These are phyloP conservation scores for Plasmodium ovale DNA, from an alignment of 169 alveolate species.

Conservation along the genomic window DNA sequence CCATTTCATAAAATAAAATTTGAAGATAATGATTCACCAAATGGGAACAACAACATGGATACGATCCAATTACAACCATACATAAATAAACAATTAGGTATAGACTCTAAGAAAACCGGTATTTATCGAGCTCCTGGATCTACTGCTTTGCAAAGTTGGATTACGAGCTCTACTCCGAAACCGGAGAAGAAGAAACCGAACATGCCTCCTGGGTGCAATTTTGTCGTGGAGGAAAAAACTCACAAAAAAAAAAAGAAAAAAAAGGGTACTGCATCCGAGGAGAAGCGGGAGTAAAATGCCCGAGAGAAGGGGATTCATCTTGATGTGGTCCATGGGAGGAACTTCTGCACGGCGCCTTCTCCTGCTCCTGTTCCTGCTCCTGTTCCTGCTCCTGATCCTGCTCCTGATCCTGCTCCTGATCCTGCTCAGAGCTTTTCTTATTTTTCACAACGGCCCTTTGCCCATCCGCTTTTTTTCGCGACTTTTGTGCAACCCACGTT, in stretches of 20 bases:
- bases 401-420: too few species aligned
- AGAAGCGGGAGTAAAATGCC: conserved; percentile 17
- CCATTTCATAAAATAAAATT: conserved; percentile 57
- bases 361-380: too few species aligned
- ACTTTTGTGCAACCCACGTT: too few species aligned
- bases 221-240: conserved; percentile 28
- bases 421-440: too few species aligned
- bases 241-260: conserved; percentile 37
- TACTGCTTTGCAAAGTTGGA: conserved; percentile 5
- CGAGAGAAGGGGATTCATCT: too few species aligned
- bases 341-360: too few species aligned
- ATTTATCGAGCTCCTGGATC: conserved; percentile 86
- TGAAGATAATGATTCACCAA: conserved; percentile 12
- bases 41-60: not conserved
- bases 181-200: not conserved
- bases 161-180: not conserved
- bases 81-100: conserved; percentile 68
- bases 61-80: conserved; percentile 4
- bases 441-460: too few species aligned
- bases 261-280: not conserved
- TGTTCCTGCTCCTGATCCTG: too few species aligned
- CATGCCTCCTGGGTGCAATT: conserved; percentile 34
- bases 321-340: too few species aligned
- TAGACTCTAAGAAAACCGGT: conserved; percentile 57
- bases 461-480: too few species aligned